Percentiles rank a stretch among this genome's conserved stretches.
These are phyloP conservation scores for Carnegiea gigantea DNA, from an alignment of 179 eudicot species.

Conservation along the genomic window DNA sequence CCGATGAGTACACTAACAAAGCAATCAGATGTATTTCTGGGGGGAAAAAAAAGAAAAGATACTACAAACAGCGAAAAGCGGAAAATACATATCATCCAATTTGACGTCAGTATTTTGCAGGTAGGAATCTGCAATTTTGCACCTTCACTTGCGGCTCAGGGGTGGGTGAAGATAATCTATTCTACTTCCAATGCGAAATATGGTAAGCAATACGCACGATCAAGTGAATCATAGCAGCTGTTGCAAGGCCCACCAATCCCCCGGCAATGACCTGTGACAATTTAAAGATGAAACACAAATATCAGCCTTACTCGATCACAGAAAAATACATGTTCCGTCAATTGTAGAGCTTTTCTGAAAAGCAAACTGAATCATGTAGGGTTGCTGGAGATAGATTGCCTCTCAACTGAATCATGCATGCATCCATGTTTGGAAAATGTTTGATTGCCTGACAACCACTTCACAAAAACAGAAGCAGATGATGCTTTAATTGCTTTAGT, in stretches of 20 bases:
- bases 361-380: not conserved
- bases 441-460: not conserved
- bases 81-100: not conserved
- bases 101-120: conserved; percentile 2
- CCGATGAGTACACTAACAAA: not conserved
- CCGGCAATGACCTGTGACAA: conserved; percentile 77
- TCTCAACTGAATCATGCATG: not conserved
- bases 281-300: not conserved
- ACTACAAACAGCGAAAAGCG: not conserved
- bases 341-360: not conserved
- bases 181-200: conserved; percentile 10
- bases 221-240: conserved; percentile 52
- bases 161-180: not conserved
- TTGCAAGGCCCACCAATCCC: conserved; percentile 62
- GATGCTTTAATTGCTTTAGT: not conserved
- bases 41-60: no score
- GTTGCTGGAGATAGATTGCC: not conserved
- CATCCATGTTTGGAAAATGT: no score
- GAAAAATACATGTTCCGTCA: not conserved
- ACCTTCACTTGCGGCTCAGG: not conserved
- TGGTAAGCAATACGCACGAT: conserved; percentile 29
- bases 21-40: conserved; percentile 3
- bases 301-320: not conserved
- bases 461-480: not conserved
- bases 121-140: conserved; percentile 8